Base-by-base conservation (phyloP, 2,329 filamentous ascomycete species). In the Paraphaeosphaeria sporulosa region DNA sequence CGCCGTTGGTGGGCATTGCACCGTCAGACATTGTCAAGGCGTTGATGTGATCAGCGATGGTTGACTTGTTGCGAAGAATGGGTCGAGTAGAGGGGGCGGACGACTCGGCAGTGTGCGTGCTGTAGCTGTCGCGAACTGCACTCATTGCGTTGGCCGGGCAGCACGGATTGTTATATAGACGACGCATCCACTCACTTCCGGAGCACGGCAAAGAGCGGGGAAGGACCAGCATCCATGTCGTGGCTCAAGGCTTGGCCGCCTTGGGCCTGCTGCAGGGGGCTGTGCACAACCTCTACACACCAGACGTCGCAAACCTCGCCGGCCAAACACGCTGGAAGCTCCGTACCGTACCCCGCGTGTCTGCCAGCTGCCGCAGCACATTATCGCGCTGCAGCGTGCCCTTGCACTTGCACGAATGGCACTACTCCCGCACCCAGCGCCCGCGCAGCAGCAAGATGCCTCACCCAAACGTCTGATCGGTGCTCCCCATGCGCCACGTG, bases 1-100 rank as follows among this genome's bases (percentile, higher is more conserved):
- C 57, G n/a, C 64, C 61, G 50, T 67, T 66, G 58, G 67, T 48
- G 34, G 71, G 69, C 49, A 78, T 77, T 70, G 81, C 81, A 70
- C 79, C 76, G 64, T 66, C 62, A 64, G 65, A 73, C 72, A 76
- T 77, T 23, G 49, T 70, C 53, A 59, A 56, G 47, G 63, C 58
- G 17, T 52, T 56, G 15, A 8, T 19, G 17, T 40, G 1, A n/a
- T 40, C 38, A 9, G 38, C 4, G 15, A 40, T 19, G 5, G 15
- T 2, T 25, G 44, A 62, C 25, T 66, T 61, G 46, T 58, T 40
- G 19, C 12, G 32, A 19, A 74, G 46, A 23, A 76, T 65, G 15
- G 69, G 71, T 13, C 62, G 66, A 1, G 68, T 66, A 30, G 72
- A 76, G 32, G 72, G 67, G 51, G 70, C 69, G 34, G 57, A 53